Percentiles rank a stretch among this genome's conserved stretches.
Conservation (phyloP, 2,329 filamentous ascomycete species). For the Hypoxylon sp. region DNA sequence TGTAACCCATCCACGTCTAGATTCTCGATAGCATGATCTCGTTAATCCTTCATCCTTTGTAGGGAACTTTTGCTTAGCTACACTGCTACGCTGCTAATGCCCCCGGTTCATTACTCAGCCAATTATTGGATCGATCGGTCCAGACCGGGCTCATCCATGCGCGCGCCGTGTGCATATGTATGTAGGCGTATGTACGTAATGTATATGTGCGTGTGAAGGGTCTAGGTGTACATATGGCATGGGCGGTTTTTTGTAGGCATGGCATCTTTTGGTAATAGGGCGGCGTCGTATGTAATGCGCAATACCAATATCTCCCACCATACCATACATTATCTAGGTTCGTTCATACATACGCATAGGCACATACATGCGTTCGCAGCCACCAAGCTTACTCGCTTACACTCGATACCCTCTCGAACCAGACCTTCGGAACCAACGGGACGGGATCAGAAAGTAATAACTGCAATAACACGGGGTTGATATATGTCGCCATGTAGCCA, state of each 20-base stretch:
- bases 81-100: neutral
- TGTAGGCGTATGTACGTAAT: constrained; percentile 10
- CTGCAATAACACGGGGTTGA: constrained; percentile 15
- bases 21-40: constrained; percentile 12
- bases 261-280: neutral
- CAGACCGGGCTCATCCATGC: constrained; percentile 19
- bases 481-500: neutral
- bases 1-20: neutral
- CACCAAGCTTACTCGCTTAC: neutral
- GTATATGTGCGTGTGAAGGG: neutral
- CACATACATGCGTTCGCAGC: neutral
- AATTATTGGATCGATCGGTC: constrained; percentile 30
- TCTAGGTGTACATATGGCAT: neutral
- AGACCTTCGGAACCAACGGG: constrained; percentile 33
- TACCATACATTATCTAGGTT: neutral
- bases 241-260: neutral
- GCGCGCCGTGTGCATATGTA: constrained; percentile 1
- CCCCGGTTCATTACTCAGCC: constrained; percentile 27
- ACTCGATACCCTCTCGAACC: constrained; percentile 7
- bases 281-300: neutral
- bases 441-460: constrained; percentile 21
- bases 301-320: neutral
- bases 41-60: constrained; percentile 19
- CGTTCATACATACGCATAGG: neutral
- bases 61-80: constrained; percentile 24